A percentile compares a stretch with the other conserved stretches of the same genome.
These are phyloP conservation scores for Syzygium malaccense DNA, from an alignment of 441 rosid genomes.

Conservation along the genomic window DNA sequence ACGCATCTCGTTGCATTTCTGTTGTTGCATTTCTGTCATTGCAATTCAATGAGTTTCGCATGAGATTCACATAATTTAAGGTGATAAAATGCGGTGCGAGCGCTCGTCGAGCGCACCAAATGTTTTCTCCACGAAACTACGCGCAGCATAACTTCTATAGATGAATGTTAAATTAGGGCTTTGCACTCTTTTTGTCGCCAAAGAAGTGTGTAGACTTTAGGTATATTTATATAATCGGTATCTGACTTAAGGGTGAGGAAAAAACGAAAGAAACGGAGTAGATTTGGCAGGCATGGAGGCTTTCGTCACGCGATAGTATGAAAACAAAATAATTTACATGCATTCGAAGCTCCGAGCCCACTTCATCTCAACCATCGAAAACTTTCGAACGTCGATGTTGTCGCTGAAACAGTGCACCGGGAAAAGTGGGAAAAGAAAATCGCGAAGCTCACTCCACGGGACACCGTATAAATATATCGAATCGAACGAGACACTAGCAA, in stretches of 20 bases:
- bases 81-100: not conserved
- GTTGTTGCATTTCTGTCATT: not conserved
- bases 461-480: not conserved
- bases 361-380: rapidly evolving
- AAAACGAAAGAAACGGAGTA: not conserved
- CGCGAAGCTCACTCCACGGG: not conserved
- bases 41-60: not conserved
- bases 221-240: not conserved
- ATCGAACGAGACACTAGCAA: not conserved
- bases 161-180: not conserved
- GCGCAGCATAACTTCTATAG: not conserved
- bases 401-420: rapidly evolving
- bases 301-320: not conserved
- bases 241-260: not conserved
- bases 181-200: not conserved
- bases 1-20: not conserved
- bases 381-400: rapidly evolving
- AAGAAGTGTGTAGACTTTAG: not conserved
- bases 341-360: rapidly evolving
- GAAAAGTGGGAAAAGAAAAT: not conserved
- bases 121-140: not conserved
- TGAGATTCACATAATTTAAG: not conserved
- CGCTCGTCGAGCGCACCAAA: not conserved
- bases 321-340: rapidly evolving
- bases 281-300: not conserved